Percentiles rank a stretch among this genome's conserved stretches.
Conservation (phyloP, 177 flowering plant species). For the Vitis hybrid region DNA sequence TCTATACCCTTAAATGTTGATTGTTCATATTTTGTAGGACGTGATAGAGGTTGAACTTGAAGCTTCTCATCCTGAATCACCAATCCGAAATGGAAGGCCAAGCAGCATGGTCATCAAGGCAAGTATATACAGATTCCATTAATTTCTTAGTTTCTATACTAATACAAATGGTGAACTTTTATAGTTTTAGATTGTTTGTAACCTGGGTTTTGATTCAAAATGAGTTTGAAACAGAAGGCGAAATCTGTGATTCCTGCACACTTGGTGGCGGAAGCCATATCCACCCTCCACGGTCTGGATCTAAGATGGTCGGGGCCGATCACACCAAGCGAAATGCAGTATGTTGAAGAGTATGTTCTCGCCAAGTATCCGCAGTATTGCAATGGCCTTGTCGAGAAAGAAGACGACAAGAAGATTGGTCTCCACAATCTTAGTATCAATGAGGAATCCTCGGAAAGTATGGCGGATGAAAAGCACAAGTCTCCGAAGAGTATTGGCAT, state of each 20-base stretch:
- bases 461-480: constrained; percentile 30
- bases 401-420: constrained; percentile 27
- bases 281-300: constrained; percentile 55
- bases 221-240: constrained; percentile 34
- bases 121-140: background rate
- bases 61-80: constrained; percentile 35
- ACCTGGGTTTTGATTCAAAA: too few relatives aligned
- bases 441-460: constrained; percentile 27
- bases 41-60: constrained; percentile 24
- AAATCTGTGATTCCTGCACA: constrained; percentile 57
- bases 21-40: constrained; percentile 22
- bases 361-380: constrained; percentile 59
- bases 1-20: too few relatives aligned
- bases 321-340: constrained; percentile 56
- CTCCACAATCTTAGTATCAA: constrained; percentile 20
- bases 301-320: constrained; percentile 73
- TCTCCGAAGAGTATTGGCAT: constrained; percentile 21
- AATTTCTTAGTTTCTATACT: background rate
- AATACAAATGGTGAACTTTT: too few relatives aligned
- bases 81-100: constrained; percentile 48
- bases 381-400: constrained; percentile 50
- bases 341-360: constrained; percentile 53
- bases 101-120: constrained; percentile 69
- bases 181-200: too few relatives aligned
- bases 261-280: constrained; percentile 62